These are phyloP conservation scores for Zygoascus hellenicus DNA, from an alignment of 1,139 yeast species.

Conservation along the genomic window DNA sequence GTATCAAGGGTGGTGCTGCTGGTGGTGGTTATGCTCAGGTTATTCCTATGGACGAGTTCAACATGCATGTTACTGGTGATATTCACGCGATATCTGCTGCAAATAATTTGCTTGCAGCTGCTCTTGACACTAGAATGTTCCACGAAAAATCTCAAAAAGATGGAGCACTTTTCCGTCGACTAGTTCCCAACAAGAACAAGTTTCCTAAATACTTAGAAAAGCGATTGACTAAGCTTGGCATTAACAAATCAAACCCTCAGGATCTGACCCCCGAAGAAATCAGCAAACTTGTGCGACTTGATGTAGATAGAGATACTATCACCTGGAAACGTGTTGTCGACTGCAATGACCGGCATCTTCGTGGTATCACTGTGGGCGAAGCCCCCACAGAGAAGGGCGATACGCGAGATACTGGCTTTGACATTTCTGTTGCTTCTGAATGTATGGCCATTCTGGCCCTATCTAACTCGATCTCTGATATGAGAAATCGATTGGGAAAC, in stretches of 20 bases:
- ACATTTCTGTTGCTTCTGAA: conserved; percentile 94
- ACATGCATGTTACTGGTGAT: conserved; percentile 97
- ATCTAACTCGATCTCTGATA: conserved; percentile 72
- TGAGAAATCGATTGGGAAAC: conserved; percentile 85
- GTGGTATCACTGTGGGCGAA: conserved; percentile 88
- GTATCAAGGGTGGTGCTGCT: conserved; percentile 99
- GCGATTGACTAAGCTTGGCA: conserved; percentile 76
- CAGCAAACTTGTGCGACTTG: conserved; percentile 71
- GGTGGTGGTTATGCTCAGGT: conserved; percentile 99
- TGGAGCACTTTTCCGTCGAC: conserved; percentile 75
- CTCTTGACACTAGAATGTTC: conserved; percentile 96
- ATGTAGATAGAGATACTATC: conserved; percentile 88
- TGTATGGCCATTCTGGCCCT: conserved; percentile 98
- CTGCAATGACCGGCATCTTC: conserved; percentile 86
- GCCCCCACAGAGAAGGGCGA: conserved; percentile 93
- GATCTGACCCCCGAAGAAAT: conserved; percentile 79
- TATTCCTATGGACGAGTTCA: conserved; percentile 98
- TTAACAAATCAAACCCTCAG: conserved; percentile 74
- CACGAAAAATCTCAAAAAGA: conserved; percentile 91
- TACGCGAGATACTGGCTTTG: conserved; percentile 87
- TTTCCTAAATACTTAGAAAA: conserved; percentile 75
- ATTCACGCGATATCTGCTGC: conserved; percentile 97
- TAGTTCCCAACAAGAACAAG: conserved; percentile 80
- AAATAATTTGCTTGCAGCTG: conserved; percentile 92
- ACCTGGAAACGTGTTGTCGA: conserved; percentile 98